Conservation (phyloP, 148 eudicot genomes). For the Euryodendron excelsum region DNA sequence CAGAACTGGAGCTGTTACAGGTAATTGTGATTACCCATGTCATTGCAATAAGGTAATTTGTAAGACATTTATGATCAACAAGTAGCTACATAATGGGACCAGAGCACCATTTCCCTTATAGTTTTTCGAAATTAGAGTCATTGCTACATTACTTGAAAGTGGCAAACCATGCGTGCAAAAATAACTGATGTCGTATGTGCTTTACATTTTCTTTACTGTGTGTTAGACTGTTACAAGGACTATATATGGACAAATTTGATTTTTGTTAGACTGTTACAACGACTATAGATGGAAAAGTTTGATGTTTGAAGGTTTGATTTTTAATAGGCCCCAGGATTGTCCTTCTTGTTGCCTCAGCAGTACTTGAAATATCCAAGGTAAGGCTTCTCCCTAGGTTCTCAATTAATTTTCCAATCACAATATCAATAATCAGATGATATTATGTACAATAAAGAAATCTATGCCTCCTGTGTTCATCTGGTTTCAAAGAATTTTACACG, state of each 20-base stretch:
- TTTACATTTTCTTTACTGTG: slow-evolving; percentile 11
- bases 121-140: not conserved
- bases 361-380: slow-evolving; percentile 85
- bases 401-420: not conserved
- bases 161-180: not conserved
- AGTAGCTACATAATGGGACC: no score
- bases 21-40: slow-evolving; percentile 38
- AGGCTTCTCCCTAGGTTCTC: slow-evolving; percentile 17
- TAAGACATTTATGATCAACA: no score
- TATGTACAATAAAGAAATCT: not conserved
- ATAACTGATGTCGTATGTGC: not conserved
- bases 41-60: no score
- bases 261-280: no score
- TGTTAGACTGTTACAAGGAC: no score
- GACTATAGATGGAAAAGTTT: no score
- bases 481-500: not conserved
- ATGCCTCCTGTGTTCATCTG: no score
- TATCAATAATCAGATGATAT: not conserved
- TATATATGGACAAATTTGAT: no score
- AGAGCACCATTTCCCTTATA: not conserved
- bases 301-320: slow-evolving; percentile 24
- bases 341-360: slow-evolving; percentile 83
- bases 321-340: slow-evolving; percentile 92
- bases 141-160: not conserved
- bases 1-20: slow-evolving; percentile 88